Evolutionary conservation across 805 yeast genomes (phyloP).

Genomic region (Candida boidinii): DNA sequence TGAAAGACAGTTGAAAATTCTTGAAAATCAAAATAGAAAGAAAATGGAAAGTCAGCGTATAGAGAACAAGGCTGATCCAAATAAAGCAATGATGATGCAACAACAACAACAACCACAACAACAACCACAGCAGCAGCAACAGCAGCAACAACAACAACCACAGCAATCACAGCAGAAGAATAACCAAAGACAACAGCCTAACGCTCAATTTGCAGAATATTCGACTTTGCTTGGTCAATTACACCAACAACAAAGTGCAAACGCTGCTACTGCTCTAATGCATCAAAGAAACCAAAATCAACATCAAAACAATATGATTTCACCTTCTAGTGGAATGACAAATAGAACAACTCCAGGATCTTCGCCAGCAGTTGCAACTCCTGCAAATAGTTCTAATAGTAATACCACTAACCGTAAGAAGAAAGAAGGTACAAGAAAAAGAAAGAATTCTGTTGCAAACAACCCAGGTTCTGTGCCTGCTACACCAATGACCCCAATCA

Average conservation of each 20-base stretch:
- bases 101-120: slow-evolving; percentile 4
- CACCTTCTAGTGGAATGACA: slow-evolving; percentile 2
- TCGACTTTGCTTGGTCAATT: slow-evolving; percentile 13
- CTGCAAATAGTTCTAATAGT: slow-evolving; percentile 4
- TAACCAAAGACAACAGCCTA: slow-evolving; percentile 9
- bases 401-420: slow-evolving; percentile 7
- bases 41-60: slow-evolving; percentile 48
- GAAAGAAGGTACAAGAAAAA: slow-evolving; percentile 15
- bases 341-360: slow-evolving; percentile 4
- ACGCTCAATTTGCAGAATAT: slow-evolving; percentile 14
- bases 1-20: slow-evolving; percentile 66
- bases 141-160: neutral
- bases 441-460: slow-evolving; percentile 12
- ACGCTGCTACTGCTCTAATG: slow-evolving; percentile 1
- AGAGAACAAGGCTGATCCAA: slow-evolving; percentile 18
- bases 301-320: slow-evolving; percentile 5
- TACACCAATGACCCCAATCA: slow-evolving; percentile 23
- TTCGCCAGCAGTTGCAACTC: slow-evolving; percentile 7
- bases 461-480: slow-evolving; percentile 20
- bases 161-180: slow-evolving; percentile 9
- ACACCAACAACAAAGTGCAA: slow-evolving; percentile 11
- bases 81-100: slow-evolving; percentile 7
- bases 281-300: slow-evolving; percentile 2
- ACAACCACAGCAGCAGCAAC: slow-evolving; percentile 4
- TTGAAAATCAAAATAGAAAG: slow-evolving; percentile 71